Base-by-base conservation (phyloP, 2,329 filamentous ascomycete species). In the Helicocarpus griseus region DNA sequence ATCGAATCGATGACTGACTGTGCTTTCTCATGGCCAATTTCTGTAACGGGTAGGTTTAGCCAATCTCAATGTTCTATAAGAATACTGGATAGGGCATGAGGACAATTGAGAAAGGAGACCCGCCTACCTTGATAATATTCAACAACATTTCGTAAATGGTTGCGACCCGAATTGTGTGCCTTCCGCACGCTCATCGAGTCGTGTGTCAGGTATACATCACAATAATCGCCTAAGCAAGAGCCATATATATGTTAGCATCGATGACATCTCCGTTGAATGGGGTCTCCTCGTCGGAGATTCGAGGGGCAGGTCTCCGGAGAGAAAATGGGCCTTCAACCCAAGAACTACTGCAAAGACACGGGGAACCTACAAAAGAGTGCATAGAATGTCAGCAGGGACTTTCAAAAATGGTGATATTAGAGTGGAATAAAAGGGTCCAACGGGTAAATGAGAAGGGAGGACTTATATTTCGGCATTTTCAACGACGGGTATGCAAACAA, bases 111-210 rank as follows among this genome's bases (percentile, higher is more conserved):
- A 43, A 48, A 48, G 31, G 29, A 50, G 38, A 48, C 68, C 77
- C 53, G 72, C n/a, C 2, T 19, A 90, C 87, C 89, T 74, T 97
- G 90, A 71, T 98, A 98, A 75, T 98, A 98, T 68, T 96, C 90
- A 62, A 96, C 86, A 28, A 98, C 93, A 71, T 98, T 98, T 65
- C 93, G 87, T 57, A 98, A 75, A 68, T 98, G 93, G 75, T 98
- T 98, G 63, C 91, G 83, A 56, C 93, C 93, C 68, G 83, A 86
- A 77, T 98, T 98, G 73, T 98, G 93, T 47, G 93, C 93, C 76
- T 97, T 97, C 63, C 93, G 90, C 73, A 98, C 93, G 73, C 89
- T 95, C 91, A 97, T 97, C 43, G 89, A 95, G 79, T 98, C 93
- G 80, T 98, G 93, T 60, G 93, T 98, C 63, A 98, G 86, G 80